These are phyloP conservation scores for Pseudozyma thailandica DNA, from an alignment of 1,284 basidiomycete genomes.

Conservation along the genomic window DNA sequence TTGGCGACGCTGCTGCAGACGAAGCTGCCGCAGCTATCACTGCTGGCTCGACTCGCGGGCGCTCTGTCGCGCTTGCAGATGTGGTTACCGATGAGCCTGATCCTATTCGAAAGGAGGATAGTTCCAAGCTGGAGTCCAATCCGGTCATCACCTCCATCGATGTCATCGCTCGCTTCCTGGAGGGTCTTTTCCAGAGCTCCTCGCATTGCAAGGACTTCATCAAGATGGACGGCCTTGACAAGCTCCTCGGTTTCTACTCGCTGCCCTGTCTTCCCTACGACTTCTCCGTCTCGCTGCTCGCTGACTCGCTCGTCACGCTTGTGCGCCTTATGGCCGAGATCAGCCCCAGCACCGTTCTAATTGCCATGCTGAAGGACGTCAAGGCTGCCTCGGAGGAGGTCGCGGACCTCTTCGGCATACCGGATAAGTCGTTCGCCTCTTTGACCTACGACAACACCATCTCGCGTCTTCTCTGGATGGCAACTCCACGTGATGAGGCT, in stretches of 20 bases:
- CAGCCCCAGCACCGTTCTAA: constrained; percentile 80
- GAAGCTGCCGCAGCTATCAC: constrained; percentile 19
- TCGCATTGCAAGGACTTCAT: constrained; percentile 91
- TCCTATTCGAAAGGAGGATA: constrained; percentile 53
- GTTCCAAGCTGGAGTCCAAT: constrained; percentile 50
- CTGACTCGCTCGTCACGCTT: constrained; percentile 85
- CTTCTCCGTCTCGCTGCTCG: constrained; percentile 82
- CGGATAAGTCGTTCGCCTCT: constrained; percentile 33
- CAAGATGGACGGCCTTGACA: constrained; percentile 79
- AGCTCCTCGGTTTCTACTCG: constrained; percentile 80
- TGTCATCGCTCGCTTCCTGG: constrained; percentile 71
- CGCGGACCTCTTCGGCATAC: constrained; percentile 75
- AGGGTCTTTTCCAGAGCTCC: constrained; percentile 89
- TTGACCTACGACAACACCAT: constrained; percentile 31
- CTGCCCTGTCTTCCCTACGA: constrained; percentile 90
- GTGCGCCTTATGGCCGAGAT: constrained; percentile 89
- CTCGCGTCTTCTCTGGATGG: constrained; percentile 45
- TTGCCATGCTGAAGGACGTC: constrained; percentile 79
- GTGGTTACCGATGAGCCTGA: constrained; percentile 52
- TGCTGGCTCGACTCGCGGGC: constrained; percentile 8
- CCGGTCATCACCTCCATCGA: constrained; percentile 60
- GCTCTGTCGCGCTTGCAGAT: constrained; percentile 50
- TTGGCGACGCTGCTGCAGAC: constrained; percentile 22
- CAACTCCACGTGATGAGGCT: constrained; percentile 57
- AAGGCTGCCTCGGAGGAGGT: constrained; percentile 78